These are phyloP conservation scores for Diaporthe sp. DNA, from an alignment of 2,329 filamentous ascomycete species.

Conservation along the genomic window DNA sequence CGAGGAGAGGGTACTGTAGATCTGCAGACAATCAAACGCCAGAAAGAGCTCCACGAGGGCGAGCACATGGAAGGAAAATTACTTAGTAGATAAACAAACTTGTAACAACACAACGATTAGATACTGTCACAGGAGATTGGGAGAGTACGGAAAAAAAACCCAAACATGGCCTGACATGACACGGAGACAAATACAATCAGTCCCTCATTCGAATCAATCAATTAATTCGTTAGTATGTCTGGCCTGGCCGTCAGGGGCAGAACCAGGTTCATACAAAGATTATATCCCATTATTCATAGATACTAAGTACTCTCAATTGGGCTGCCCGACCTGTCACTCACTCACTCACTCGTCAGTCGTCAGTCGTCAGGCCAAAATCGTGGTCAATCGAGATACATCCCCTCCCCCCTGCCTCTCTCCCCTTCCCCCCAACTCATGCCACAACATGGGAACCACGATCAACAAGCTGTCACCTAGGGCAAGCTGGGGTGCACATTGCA, in stretches of 20 bases:
- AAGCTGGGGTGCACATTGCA: slow-evolving; percentile 3
- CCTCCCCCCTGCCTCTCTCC: not conserved
- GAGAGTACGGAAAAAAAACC: not conserved
- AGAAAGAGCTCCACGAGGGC: not conserved
- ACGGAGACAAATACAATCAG: not conserved
- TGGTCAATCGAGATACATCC: not conserved
- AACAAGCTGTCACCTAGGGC: not conserved
- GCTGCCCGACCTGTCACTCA: not conserved
- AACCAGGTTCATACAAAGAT: not conserved
- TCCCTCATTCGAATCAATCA: not conserved
- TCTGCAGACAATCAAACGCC: slow-evolving; percentile 28
- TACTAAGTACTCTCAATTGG: not conserved
- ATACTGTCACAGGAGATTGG: not conserved
- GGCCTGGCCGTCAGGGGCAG: slow-evolving; percentile 4
- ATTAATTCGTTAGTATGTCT: not conserved
- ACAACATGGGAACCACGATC: not conserved
- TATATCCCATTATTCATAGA: slow-evolving; percentile 5
- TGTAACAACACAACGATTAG: not conserved
- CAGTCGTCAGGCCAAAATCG: not conserved
- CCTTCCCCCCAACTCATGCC: not conserved
- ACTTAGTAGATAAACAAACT: not conserved
- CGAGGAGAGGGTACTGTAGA: slow-evolving; percentile 1
- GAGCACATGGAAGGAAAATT: not conserved
- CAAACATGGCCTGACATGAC: not conserved
- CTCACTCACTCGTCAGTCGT: too few species aligned